Evolutionary conservation across 257 asterid species (phyloP).

Genomic region (Oldenlandia corymbosa): DNA sequence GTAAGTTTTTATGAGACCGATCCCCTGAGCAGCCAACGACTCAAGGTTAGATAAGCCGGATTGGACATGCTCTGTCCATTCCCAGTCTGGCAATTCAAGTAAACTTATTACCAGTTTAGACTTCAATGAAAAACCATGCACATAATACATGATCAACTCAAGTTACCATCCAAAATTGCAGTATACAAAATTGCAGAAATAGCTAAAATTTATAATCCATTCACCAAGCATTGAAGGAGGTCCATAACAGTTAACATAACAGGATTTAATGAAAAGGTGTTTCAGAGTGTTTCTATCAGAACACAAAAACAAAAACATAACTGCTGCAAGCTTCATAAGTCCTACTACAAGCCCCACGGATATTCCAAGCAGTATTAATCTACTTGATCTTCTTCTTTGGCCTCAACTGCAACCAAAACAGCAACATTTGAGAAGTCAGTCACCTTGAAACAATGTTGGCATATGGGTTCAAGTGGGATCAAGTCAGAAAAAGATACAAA

Average conservation of each 20-base stretch:
- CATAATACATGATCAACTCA: too few relatives aligned
- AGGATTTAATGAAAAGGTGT: neutral
- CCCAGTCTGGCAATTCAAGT: too few relatives aligned
- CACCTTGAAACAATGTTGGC: neutral
- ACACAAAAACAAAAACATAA: neutral
- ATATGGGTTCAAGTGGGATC: too few relatives aligned
- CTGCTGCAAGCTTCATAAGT: neutral
- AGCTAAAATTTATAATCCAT: too few relatives aligned
- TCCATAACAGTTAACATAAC: neutral
- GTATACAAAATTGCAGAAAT: too few relatives aligned
- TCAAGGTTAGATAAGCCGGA: too few relatives aligned
- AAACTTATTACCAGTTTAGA: too few relatives aligned
- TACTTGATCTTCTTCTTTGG: constrained; percentile 48
- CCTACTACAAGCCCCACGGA: neutral
- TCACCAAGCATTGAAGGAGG: neutral
- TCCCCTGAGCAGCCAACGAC: too few relatives aligned
- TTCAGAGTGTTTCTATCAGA: neutral
- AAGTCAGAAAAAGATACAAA: neutral
- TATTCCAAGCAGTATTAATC: constrained; percentile 7
- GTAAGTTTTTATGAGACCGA: too few relatives aligned
- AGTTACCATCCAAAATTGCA: too few relatives aligned
- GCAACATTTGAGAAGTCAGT: neutral
- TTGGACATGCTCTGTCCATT: too few relatives aligned
- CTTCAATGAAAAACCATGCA: too few relatives aligned
- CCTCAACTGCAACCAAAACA: constrained; percentile 31